These are phyloP conservation scores for Sordariomycetes sp. DNA, from an alignment of 2,329 filamentous ascomycete genomes.

Conservation along the genomic window DNA sequence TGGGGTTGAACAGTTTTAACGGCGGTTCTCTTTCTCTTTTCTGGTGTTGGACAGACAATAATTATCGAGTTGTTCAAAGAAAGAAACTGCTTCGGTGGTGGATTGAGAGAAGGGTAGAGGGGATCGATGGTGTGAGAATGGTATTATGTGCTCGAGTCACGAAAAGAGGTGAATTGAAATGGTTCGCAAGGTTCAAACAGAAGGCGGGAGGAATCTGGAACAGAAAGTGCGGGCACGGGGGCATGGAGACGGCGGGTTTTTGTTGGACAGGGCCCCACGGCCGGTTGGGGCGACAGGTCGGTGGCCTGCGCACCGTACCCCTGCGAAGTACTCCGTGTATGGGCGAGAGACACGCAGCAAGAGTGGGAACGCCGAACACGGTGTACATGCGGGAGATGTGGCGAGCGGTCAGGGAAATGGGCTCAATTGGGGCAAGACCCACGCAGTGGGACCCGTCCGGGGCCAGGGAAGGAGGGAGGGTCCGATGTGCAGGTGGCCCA, in stretches of 20 bases:
- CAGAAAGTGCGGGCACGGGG: slow-evolving; percentile 5
- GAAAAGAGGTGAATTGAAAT: not conserved
- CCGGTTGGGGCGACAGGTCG: not conserved
- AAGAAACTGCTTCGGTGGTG: not conserved
- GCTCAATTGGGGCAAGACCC: not conserved
- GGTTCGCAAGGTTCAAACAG: not conserved
- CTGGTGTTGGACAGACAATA: not conserved
- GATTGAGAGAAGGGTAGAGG: not conserved
- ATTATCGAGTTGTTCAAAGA: not conserved
- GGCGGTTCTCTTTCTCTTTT: not conserved
- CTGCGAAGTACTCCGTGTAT: not conserved
- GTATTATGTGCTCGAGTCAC: not conserved
- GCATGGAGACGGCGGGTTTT: slow-evolving; percentile 6
- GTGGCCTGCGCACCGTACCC: not conserved
- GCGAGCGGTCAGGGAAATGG: not conserved
- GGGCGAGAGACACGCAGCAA: not conserved
- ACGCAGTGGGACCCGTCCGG: not conserved
- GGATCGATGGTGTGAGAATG: not conserved
- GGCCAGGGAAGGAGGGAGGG: not conserved
- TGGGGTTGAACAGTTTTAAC: not conserved
- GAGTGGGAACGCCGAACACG: not conserved
- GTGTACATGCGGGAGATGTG: slow-evolving; percentile 2
- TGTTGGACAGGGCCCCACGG: slow-evolving; percentile 4
- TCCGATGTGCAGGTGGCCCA: slow-evolving; percentile 1
- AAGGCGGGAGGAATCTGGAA: slow-evolving; percentile 4